phyloP scores from a whole-genome alignment of 2,329 filamentous ascomycete genomes.

The Clathrospora elynae region DNA sequence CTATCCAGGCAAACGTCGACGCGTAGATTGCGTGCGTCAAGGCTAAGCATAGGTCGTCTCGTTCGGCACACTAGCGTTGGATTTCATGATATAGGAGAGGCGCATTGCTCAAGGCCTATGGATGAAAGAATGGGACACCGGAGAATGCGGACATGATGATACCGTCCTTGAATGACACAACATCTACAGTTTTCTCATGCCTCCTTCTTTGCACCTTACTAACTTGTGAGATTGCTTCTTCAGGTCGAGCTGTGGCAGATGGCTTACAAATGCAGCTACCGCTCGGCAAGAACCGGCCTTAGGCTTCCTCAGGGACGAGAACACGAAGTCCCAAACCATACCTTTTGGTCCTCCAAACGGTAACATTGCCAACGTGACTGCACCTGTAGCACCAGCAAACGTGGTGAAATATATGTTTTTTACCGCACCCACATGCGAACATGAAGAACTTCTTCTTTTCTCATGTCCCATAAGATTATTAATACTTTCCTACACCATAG shows the following conservation, averaged over 20 bases:
- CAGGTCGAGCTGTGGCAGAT: background rate
- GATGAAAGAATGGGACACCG: conserved; percentile 2
- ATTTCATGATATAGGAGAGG: conserved; percentile 2
- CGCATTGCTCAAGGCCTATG: background rate
- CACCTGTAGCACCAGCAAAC: no score
- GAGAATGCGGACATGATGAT: conserved; percentile 24
- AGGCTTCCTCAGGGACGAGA: no score
- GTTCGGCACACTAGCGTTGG: conserved; percentile 17
- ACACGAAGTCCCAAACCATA: no score
- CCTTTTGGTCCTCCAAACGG: no score
- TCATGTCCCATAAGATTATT: no score
- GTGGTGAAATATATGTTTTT: no score
- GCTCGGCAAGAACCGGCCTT: background rate
- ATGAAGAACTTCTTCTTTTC: no score
- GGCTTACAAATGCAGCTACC: background rate
- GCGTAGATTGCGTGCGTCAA: conserved; percentile 19
- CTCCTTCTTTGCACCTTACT: background rate
- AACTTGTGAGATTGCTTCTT: no score
- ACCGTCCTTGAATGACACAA: conserved; percentile 24
- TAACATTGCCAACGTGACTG: no score
- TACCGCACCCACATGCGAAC: no score
- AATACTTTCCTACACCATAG: no score
- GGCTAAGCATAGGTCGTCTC: conserved; percentile 11
- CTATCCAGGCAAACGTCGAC: conserved; percentile 51
- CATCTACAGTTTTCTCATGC: background rate